Percentiles rank a stretch among this genome's conserved stretches.
These are phyloP conservation scores for Cenococcum geophilum DNA, from an alignment of 495 filamentous ascomycete genomes.

Conservation along the genomic window DNA sequence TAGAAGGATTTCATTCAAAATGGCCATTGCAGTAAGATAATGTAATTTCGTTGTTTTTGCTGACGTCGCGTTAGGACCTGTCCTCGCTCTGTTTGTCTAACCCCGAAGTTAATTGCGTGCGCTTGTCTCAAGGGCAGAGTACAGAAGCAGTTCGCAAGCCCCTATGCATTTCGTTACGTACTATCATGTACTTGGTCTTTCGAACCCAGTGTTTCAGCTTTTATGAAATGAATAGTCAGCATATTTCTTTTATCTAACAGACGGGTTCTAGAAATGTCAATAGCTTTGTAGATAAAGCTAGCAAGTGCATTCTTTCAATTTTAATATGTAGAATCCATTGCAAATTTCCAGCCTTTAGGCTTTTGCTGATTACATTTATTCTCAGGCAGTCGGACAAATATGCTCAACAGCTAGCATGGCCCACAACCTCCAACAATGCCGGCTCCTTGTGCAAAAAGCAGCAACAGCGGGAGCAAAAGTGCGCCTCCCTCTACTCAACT, in stretches of 20 bases:
- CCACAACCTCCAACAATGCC: conserved; percentile 73
- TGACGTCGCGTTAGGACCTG: background rate
- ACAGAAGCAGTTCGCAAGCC: too few species aligned
- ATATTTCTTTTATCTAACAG: too few species aligned
- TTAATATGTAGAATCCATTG: background rate
- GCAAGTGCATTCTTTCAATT: too few species aligned
- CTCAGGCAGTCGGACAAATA: conserved; percentile 78
- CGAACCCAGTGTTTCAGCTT: too few species aligned
- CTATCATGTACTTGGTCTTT: too few species aligned
- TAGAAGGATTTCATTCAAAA: background rate
- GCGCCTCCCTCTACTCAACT: conserved; percentile 12
- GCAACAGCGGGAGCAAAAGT: conserved; percentile 72
- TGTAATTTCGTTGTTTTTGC: background rate
- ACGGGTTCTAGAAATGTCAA: too few species aligned
- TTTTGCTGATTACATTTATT: background rate
- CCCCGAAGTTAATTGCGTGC: too few species aligned
- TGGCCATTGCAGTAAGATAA: background rate
- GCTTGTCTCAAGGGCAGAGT: too few species aligned
- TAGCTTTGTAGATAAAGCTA: too few species aligned
- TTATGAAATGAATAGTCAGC: too few species aligned
- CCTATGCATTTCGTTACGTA: too few species aligned
- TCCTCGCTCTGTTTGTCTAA: too few species aligned
- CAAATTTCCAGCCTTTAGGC: background rate
- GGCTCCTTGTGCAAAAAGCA: conserved; percentile 63
- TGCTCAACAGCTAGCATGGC: conserved; percentile 74